A percentile compares a stretch with the other conserved stretches of the same genome.
Conservation (phyloP, 768 basidiomycete species). For the Leccinum variicolor region DNA sequence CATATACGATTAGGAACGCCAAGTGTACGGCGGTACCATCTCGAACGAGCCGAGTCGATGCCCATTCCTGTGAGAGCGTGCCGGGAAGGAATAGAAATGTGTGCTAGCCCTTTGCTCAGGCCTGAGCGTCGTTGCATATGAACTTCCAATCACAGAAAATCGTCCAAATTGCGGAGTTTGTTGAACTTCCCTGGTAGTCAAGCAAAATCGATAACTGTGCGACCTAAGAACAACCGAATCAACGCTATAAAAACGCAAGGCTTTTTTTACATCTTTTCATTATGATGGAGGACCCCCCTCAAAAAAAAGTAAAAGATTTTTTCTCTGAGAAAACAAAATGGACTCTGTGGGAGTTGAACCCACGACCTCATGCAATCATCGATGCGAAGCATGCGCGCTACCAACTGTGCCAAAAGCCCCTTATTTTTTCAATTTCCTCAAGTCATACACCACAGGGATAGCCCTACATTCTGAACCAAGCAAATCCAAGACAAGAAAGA, state of each 20-base stretch:
- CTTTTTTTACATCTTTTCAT: background rate
- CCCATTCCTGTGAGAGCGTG: conserved; percentile 43
- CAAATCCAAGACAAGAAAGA: background rate
- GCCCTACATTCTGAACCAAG: background rate
- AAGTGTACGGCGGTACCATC: conserved; percentile 53
- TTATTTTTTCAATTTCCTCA: background rate
- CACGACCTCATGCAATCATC: conserved; percentile 50
- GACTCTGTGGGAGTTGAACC: conserved; percentile 50
- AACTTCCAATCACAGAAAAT: background rate
- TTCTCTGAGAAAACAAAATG: background rate
- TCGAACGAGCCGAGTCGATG: conserved; percentile 44
- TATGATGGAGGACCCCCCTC: background rate
- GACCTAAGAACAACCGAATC: background rate
- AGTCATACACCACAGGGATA: background rate
- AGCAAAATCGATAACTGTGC: background rate
- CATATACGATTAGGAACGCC: conserved; percentile 70
- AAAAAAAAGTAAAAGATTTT: background rate
- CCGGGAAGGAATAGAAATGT: conserved; percentile 49
- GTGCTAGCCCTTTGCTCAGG: conserved; percentile 46
- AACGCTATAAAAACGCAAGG: background rate
- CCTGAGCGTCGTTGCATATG: conserved; percentile 64
- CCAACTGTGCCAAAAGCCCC: conserved; percentile 58
- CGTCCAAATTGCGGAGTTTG: conserved; percentile 2
- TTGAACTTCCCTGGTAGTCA: no score
- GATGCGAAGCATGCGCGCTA: conserved; percentile 60